Base-by-base conservation (phyloP, 768 basidiomycete species). In the Symmetrospora coprosmae region DNA sequence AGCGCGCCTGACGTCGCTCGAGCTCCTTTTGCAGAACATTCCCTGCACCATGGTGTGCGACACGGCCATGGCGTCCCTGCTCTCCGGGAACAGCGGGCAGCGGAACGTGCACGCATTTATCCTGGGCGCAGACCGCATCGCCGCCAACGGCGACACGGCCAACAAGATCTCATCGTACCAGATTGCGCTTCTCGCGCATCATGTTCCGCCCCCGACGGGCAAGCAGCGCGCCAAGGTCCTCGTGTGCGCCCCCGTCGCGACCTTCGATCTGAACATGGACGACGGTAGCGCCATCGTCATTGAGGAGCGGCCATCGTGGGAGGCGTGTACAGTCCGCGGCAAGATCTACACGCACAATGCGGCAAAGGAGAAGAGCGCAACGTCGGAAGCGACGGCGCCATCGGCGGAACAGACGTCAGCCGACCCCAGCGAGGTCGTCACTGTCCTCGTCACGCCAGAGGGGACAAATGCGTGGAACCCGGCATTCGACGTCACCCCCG, bases 161-260 rank as follows among this genome's bases (percentile, higher is more conserved):
- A 97, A 97, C 78, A 97, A 97, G 77, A 85, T 96, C 69, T 90
- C 90, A 49, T 94, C 92, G 0, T 97, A 92, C 75, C 92, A 97
- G 67, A 89, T 91, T 17, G 89, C 92, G 4, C 87, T 92, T 21
- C 77, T 94, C 28, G 66, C 60, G 61, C 65, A 65, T 2, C 60
- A 66, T 16, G 72, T 74, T 55, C 79, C 87, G 27, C 86, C 88
- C 2, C 62, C 62, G 8, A 27, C 3, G 13, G 55, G 55, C 13
- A 7, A 47, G 34, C 55, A 58, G 43, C 11, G 39, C 5, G 55
- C 55, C 16, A 39, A 43, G 14, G 91, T 96, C 72, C 82, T 94
- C 70, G 88, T 94, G 16, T 85, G 90, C 31, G 91, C 91, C 1
- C 90, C 91, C 1, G 80, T 89, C 41, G 88, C 85, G 65, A 94